Base-by-base conservation (phyloP, 139 green algal species). In the Limnomonas spitsbergensis region DNA sequence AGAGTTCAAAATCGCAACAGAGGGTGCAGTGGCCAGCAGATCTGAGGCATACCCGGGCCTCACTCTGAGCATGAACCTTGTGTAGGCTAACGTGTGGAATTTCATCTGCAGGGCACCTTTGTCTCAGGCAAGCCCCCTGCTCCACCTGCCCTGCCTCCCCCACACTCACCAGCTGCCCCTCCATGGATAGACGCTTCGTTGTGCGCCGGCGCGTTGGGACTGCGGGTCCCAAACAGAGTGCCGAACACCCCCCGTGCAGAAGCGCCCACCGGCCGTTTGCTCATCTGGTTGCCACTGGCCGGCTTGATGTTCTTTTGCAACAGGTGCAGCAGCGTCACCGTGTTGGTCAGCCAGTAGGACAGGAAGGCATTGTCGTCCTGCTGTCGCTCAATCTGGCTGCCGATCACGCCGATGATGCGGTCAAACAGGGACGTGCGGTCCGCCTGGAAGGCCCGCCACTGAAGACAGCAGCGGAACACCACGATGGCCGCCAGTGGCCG, bases 361-460 rank as follows among this genome's bases (percentile, higher is more conserved):
- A 99, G 88, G 78, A 83, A 86, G 24, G 81, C 87, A 80, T 98
- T 97, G 87, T 97, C 90, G 42, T 97, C 94, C 78, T 96, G 90
- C 74, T 94, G 88, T 40, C 82, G 71, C 86, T 98, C 92, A 72
- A 97, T 93, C 80, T 94, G 90, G 1, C 74, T 78, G 66, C 90
- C 90, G 71, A 98, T 97, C n/a, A 90, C 85, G 31, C 88, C 82
- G 70, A 97, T 98, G 89, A 99, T 97, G 76, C 88, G 88, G 83
- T 98, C 96, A 81, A 99, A 99, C 24, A 99, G 82, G 35, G 87
- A 87, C 26, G 94, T 98, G 78, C 94, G 91, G 85, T 99, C 96
- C 0, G 91, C 90, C 81, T 88, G 83, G 87, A 92, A 91, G 14
- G 84, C 77, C 32, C 87, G 78, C 78, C 84, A 90, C 61, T 92